Evolutionary conservation across 352 stramenopile genomes (phyloP).

Genomic region (Aphanomyces euteiches): DNA sequence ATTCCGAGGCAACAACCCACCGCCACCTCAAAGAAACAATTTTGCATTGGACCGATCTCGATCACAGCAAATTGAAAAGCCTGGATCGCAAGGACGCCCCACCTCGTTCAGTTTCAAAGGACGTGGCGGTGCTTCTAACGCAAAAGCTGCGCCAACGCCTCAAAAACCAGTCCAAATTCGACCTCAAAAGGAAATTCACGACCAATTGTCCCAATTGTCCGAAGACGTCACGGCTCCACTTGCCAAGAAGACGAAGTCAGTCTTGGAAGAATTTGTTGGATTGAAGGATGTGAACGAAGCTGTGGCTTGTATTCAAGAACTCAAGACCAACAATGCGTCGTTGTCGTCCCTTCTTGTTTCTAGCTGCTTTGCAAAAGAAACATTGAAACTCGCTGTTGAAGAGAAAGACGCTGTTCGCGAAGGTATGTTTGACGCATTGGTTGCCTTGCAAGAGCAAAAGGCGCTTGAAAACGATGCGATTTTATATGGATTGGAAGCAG

Average conservation of each 20-base stretch:
- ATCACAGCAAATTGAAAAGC: constrained; percentile 11
- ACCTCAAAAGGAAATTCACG: constrained; percentile 2
- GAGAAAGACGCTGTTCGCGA: constrained; percentile 51
- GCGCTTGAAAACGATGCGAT: constrained; percentile 55
- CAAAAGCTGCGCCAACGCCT: neutral
- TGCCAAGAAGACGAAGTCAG: constrained; percentile 72
- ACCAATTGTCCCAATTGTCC: constrained; percentile 2
- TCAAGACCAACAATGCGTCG: constrained; percentile 57
- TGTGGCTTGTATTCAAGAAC: constrained; percentile 53
- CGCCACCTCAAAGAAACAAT: constrained; percentile 1
- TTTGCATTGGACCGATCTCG: constrained; percentile 15
- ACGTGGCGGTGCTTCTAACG: no score
- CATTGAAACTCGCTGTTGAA: constrained; percentile 61
- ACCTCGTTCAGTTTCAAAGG: neutral
- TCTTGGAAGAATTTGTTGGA: constrained; percentile 70
- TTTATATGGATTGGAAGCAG: constrained; percentile 55
- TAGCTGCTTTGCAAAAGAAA: constrained; percentile 47
- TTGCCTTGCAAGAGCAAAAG: constrained; percentile 62
- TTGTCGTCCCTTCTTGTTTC: constrained; percentile 22
- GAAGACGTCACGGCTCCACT: constrained; percentile 65
- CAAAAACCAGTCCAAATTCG: constrained; percentile 1
- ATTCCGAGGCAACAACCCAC: neutral
- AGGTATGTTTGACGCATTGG: constrained; percentile 64
- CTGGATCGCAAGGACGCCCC: neutral
- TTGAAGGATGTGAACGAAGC: constrained; percentile 70